phyloP scores from a whole-genome alignment of 2,329 filamentous ascomycete genomes.

The Clonostachys sp. region DNA sequence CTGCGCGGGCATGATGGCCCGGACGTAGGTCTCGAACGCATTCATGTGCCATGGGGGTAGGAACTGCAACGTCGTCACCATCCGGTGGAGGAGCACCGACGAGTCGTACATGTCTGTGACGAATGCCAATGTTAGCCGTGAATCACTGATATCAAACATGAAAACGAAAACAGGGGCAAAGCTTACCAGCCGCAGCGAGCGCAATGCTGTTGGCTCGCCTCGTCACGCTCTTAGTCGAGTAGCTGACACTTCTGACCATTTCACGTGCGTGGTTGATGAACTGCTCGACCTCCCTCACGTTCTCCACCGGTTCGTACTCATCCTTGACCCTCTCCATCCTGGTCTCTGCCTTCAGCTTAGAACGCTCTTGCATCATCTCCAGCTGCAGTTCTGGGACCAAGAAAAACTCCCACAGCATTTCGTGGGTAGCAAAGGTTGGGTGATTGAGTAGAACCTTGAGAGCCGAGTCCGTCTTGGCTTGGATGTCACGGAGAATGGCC shows the following conservation, averaged over 20 bases:
- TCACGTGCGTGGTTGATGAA: conserved; percentile 90
- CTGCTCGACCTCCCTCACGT: conserved; percentile 84
- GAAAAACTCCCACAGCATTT: conserved; percentile 98
- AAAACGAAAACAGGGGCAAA: background rate
- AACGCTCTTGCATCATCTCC: conserved; percentile 85
- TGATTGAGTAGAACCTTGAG: conserved; percentile 82
- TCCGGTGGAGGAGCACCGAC: conserved; percentile 46
- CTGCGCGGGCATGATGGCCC: conserved; percentile 60
- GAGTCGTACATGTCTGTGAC: conserved; percentile 64
- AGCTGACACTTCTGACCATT: conserved; percentile 79
- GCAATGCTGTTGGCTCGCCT: conserved; percentile 72
- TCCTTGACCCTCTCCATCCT: conserved; percentile 81
- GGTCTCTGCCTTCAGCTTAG: conserved; percentile 78
- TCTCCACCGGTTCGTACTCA: conserved; percentile 79
- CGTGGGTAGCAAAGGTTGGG: conserved; percentile 90
- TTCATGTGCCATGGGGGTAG: conserved; percentile 63
- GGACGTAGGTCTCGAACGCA: conserved; percentile 70
- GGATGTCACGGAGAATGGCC: conserved; percentile 80
- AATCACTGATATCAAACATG: background rate
- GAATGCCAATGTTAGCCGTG: background rate
- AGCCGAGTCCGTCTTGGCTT: conserved; percentile 82
- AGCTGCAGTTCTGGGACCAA: conserved; percentile 90
- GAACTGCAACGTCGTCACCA: conserved; percentile 54
- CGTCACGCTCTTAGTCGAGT: conserved; percentile 76
- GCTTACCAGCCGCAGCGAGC: conserved; percentile 56